Evolutionary conservation across 148 eudicot genomes (phyloP).

Genomic region (Vaccinium macrocarpon): DNA sequence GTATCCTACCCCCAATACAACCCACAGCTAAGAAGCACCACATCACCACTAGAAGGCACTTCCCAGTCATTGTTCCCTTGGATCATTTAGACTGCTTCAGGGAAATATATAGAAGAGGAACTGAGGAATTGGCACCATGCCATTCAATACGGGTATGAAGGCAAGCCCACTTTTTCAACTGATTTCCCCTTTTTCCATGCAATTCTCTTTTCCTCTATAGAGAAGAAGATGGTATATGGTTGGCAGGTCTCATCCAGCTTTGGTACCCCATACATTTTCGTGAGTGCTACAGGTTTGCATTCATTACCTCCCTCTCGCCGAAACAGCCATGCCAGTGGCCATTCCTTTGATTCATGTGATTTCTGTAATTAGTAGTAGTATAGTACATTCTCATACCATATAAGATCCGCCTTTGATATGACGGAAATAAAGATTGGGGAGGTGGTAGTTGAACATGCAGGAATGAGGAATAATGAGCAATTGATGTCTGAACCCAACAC

Average conservation of each 20-base stretch:
- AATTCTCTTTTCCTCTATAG: neutral
- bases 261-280: slow-evolving; percentile 2
- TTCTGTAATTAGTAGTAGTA: neutral
- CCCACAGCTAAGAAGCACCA: slow-evolving; percentile 11
- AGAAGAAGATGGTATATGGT: neutral
- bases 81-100: neutral
- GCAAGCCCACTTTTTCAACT: slow-evolving; percentile 10
- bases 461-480: neutral
- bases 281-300: slow-evolving; percentile 10
- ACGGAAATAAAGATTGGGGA: neutral
- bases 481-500: neutral
- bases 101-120: slow-evolving; percentile 7
- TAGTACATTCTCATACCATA: neutral
- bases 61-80: neutral
- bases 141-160: neutral
- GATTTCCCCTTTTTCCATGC: slow-evolving; percentile 9
- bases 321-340: neutral
- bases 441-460: neutral
- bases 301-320: neutral
- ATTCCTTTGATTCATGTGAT: neutral
- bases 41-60: slow-evolving; percentile 15
- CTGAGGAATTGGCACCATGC: neutral
- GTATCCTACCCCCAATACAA: slow-evolving; percentile 10
- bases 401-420: neutral
- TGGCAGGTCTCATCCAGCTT: slow-evolving; percentile 10